These are phyloP conservation scores for Corymbia calophylla DNA, from an alignment of 441 rosid species.

Conservation along the genomic window DNA sequence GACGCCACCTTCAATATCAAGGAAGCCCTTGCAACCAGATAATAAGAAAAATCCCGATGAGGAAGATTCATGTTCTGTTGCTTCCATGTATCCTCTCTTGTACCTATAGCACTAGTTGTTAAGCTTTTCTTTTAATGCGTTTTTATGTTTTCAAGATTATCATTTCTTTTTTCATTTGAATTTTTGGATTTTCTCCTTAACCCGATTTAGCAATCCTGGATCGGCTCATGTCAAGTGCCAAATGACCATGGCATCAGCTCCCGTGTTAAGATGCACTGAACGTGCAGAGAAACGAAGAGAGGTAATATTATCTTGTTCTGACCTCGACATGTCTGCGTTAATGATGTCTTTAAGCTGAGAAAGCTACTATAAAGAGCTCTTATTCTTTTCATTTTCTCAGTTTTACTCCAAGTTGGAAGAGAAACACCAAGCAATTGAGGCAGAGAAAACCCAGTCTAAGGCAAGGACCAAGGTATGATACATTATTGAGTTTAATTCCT, in stretches of 20 bases:
- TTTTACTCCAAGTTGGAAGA: constrained; percentile 82
- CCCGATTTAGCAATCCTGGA: constrained; percentile 37
- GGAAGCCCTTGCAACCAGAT: constrained; percentile 82
- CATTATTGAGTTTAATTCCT: neutral
- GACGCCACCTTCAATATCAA: constrained; percentile 20
- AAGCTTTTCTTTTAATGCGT: neutral
- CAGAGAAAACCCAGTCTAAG: constrained; percentile 76
- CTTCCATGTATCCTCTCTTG: constrained; percentile 59
- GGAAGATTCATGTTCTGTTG: constrained; percentile 70
- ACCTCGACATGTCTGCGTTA: neutral
- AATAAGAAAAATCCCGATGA: constrained; percentile 91
- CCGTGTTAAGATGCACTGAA: constrained; percentile 57
- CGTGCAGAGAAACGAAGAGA: constrained; percentile 92
- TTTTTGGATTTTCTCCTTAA: constrained; percentile 17
- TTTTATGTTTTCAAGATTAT: neutral
- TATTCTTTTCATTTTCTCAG: constrained; percentile 26
- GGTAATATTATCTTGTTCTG: constrained; percentile 28
- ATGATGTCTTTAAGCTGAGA: neutral
- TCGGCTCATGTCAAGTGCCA: constrained; percentile 42
- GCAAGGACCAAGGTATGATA: constrained; percentile 65
- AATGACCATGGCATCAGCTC: constrained; percentile 42
- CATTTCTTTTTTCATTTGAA: neutral
- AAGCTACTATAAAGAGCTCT: neutral
- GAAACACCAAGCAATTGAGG: constrained; percentile 89
- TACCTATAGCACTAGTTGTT: neutral